These are phyloP conservation scores for Arachnomyces sp. DNA, from an alignment of 2,329 filamentous ascomycete genomes.

Conservation along the genomic window DNA sequence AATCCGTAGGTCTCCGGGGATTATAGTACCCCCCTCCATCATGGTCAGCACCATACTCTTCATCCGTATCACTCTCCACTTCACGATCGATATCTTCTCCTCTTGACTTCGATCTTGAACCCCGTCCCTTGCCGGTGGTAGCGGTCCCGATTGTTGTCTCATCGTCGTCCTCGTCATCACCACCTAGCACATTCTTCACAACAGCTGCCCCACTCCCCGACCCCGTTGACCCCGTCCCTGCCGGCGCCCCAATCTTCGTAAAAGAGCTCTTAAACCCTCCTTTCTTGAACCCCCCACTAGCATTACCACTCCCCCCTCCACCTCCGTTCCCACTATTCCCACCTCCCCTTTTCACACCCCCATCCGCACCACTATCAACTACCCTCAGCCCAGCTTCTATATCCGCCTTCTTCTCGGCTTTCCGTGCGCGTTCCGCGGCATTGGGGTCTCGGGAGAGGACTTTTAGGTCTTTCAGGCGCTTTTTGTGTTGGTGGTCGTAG, in stretches of 20 bases:
- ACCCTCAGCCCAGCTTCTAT: conserved; percentile 33
- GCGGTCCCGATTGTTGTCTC: conserved; percentile 14
- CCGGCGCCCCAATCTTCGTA: conserved; percentile 37
- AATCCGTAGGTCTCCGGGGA: conserved; percentile 44
- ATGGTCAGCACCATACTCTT: conserved; percentile 45
- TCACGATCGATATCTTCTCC: conserved; percentile 46
- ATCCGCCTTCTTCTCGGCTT: conserved; percentile 35
- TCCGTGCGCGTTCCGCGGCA: conserved; percentile 34
- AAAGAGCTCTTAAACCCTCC: conserved; percentile 75
- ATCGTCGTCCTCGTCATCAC: conserved; percentile 30
- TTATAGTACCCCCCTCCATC: conserved; percentile 43
- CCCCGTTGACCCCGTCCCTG: conserved; percentile 7
- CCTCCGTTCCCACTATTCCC: conserved; percentile 31
- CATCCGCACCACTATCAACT: conserved; percentile 21
- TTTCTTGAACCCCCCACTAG: conserved; percentile 58
- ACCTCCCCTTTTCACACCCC: conserved; percentile 17
- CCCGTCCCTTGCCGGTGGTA: conserved; percentile 16
- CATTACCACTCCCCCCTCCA: conserved; percentile 33
- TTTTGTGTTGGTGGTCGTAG: conserved; percentile 93
- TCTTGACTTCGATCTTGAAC: conserved; percentile 11
- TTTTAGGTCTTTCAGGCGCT: conserved; percentile 45
- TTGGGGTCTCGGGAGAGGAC: conserved; percentile 37
- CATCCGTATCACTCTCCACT: conserved; percentile 63
- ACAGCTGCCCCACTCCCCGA: conserved; percentile 18
- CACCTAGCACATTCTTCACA: conserved; percentile 36